A percentile compares a stretch with the other conserved stretches of the same genome.
Conservation (phyloP, 495 filamentous ascomycete species). For the Tuber aestivum region DNA sequence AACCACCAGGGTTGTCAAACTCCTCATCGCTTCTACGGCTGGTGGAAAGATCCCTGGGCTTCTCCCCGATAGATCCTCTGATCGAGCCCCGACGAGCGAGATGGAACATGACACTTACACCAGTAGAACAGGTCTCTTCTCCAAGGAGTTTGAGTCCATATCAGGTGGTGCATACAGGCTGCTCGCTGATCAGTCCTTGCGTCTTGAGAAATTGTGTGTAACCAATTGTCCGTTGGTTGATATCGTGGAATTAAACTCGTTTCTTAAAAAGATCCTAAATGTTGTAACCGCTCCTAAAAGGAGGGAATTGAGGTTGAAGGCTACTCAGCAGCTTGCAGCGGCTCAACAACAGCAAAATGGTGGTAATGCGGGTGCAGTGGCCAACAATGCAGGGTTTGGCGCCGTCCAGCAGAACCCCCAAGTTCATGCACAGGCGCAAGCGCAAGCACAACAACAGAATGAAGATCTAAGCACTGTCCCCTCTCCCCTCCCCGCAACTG, state of each 20-base stretch:
- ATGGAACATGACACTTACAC: neutral
- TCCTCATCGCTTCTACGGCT: slow-evolving; percentile 37
- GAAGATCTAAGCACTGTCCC: slow-evolving; percentile 37
- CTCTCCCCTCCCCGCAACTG: slow-evolving; percentile 34
- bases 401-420: slow-evolving; percentile 23
- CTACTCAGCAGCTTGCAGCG: slow-evolving; percentile 27
- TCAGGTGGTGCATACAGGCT: slow-evolving; percentile 34
- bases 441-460: slow-evolving; percentile 23
- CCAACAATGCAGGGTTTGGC: slow-evolving; percentile 10
- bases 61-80: slow-evolving; percentile 26
- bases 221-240: slow-evolving; percentile 33
- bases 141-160: slow-evolving; percentile 34
- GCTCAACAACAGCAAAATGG: slow-evolving; percentile 24
- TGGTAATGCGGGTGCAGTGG: slow-evolving; percentile 12
- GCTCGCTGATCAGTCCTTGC: slow-evolving; percentile 38
- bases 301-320: slow-evolving; percentile 33
- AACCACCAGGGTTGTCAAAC: slow-evolving; percentile 33
- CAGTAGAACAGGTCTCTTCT: slow-evolving; percentile 17
- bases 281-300: slow-evolving; percentile 36
- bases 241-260: slow-evolving; percentile 32
- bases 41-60: slow-evolving; percentile 34
- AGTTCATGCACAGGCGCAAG: slow-evolving; percentile 6
- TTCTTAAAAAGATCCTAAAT: slow-evolving; percentile 36
- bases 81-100: slow-evolving; percentile 21
- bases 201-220: slow-evolving; percentile 33